A percentile compares a stretch with the other conserved stretches of the same genome.
phyloP scores from a whole-genome alignment of 2,329 filamentous ascomycete species.

The Hypoxylon sp. region DNA sequence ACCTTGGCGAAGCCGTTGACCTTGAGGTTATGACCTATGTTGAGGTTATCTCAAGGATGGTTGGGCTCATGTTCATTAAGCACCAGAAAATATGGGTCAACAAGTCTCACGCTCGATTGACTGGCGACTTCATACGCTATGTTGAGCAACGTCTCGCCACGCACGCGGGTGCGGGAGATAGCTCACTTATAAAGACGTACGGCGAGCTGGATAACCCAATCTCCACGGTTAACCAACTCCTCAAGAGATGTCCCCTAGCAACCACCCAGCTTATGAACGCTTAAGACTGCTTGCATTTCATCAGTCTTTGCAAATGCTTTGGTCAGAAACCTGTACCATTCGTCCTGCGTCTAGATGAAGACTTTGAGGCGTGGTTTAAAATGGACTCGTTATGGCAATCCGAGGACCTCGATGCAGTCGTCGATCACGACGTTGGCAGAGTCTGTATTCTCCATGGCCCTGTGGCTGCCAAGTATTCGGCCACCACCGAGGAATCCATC shows the following conservation, averaged over 20 bases:
- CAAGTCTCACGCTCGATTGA: constrained; percentile 42
- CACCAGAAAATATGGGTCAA: constrained; percentile 59
- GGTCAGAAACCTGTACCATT: constrained; percentile 55
- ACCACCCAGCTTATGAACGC: constrained; percentile 40
- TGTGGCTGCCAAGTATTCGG: constrained; percentile 49
- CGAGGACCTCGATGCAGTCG: constrained; percentile 54
- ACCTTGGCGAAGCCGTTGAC: constrained; percentile 57
- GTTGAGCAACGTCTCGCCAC: constrained; percentile 41
- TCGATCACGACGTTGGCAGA: constrained; percentile 52
- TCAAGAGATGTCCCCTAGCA: constrained; percentile 31
- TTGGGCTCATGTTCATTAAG: constrained; percentile 59
- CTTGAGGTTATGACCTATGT: constrained; percentile 63
- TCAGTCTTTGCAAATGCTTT: constrained; percentile 49
- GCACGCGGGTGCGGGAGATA: not conserved
- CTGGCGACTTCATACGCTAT: constrained; percentile 47
- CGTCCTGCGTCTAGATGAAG: constrained; percentile 53
- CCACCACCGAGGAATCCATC: constrained; percentile 46
- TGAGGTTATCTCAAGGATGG: constrained; percentile 60
- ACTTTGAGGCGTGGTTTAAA: constrained; percentile 57
- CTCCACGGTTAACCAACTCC: constrained; percentile 20
- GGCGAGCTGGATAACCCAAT: constrained; percentile 30
- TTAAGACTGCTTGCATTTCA: constrained; percentile 49
- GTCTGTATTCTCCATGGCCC: constrained; percentile 56
- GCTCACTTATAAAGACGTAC: constrained; percentile 14
- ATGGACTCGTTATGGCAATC: constrained; percentile 58